Conservation (phyloP, 1,284 basidiomycete genomes). For the Cryptococcus sp. region DNA sequence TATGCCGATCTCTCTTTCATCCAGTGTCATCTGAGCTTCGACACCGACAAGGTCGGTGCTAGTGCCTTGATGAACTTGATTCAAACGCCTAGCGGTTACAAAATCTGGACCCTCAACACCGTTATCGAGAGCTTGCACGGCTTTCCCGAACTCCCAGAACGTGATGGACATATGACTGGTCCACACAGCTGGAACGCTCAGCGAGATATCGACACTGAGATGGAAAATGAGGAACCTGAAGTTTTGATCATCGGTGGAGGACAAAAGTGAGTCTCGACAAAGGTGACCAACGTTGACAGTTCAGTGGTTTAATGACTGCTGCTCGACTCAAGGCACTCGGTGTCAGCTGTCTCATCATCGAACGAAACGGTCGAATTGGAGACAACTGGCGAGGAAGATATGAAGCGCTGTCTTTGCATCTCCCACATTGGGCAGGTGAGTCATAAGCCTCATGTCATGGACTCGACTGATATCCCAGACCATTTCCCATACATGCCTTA, state of each 20-base stretch:
- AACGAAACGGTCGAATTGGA: conserved; percentile 42
- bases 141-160: conserved; percentile 45
- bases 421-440: conserved; percentile 55
- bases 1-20: background rate
- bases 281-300: background rate
- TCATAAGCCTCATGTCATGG: background rate
- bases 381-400: conserved; percentile 54
- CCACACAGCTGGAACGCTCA: conserved; percentile 3
- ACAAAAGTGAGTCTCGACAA: conserved; percentile 24
- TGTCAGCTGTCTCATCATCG: conserved; percentile 43
- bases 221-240: conserved; percentile 45
- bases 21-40: background rate
- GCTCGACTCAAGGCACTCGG: conserved; percentile 48
- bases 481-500: conserved; percentile 50
- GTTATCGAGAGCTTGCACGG: conserved; percentile 55
- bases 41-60: background rate
- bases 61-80: background rate
- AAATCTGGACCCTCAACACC: conserved; percentile 54
- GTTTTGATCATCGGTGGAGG: conserved; percentile 53
- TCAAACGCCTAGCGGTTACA: background rate
- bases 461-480: too few species aligned
- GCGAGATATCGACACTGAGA: conserved; percentile 17
- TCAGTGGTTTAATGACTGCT: conserved; percentile 41
- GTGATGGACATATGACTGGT: conserved; percentile 18
- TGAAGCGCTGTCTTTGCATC: conserved; percentile 59